These are phyloP conservation scores for Suillus paluster DNA, from an alignment of 768 basidiomycete species.

Conservation along the genomic window DNA sequence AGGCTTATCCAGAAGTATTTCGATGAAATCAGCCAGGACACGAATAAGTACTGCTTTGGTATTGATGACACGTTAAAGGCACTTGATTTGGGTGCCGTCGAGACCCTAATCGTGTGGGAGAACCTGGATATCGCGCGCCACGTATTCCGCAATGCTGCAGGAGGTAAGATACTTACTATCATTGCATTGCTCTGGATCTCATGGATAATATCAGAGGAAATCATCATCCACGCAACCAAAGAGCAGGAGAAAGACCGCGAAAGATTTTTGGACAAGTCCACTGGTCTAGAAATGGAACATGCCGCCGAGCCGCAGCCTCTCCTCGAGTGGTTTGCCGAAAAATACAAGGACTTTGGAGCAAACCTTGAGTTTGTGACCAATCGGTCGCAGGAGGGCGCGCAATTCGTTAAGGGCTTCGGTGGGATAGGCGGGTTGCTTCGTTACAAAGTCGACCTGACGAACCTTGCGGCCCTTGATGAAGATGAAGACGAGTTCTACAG, in stretches of 20 bases:
- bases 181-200: not conserved
- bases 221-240: constrained; percentile 75
- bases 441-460: constrained; percentile 97
- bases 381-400: constrained; percentile 94
- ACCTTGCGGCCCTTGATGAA: constrained; percentile 74
- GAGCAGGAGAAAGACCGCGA: constrained; percentile 93
- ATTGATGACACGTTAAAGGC: constrained; percentile 96
- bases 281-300: constrained; percentile 95
- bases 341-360: constrained; percentile 97
- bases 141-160: constrained; percentile 88
- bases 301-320: constrained; percentile 78
- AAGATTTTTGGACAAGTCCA: constrained; percentile 95
- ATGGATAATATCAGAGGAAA: constrained; percentile 62
- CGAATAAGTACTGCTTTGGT: constrained; percentile 96
- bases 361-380: constrained; percentile 96
- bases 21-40: constrained; percentile 98
- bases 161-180: constrained; percentile 53
- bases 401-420: constrained; percentile 98
- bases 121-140: constrained; percentile 92
- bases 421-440: constrained; percentile 95
- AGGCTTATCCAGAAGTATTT: constrained; percentile 97
- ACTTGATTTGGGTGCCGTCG: constrained; percentile 94
- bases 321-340: constrained; percentile 98
- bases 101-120: constrained; percentile 99
- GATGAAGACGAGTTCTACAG: constrained; percentile 87